A percentile compares a stretch with the other conserved stretches of the same genome.
These are phyloP conservation scores for Tardiomyces depauwii DNA, from an alignment of 1,139 yeast genomes.

Conservation along the genomic window DNA sequence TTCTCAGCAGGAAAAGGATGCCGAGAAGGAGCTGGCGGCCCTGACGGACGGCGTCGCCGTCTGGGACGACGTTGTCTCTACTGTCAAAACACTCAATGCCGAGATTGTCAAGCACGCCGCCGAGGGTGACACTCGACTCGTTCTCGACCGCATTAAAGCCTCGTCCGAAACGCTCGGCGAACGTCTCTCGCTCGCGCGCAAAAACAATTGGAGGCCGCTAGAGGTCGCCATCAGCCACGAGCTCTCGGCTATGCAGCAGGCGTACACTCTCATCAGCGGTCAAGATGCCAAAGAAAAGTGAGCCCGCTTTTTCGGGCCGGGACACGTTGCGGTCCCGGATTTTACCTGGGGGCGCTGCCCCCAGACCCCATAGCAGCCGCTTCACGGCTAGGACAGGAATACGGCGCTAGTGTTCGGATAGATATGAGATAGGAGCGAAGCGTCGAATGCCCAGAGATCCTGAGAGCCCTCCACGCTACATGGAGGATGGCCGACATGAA, in stretches of 20 bases:
- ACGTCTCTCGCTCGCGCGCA: slow-evolving; percentile 10
- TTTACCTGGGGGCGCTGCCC: no score
- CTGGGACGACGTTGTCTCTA: slow-evolving; percentile 17
- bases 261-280: slow-evolving; percentile 9
- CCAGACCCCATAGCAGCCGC: no score
- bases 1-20: not conserved
- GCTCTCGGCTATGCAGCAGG: slow-evolving; percentile 17
- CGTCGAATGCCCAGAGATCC: no score
- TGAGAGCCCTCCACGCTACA: no score
- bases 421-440: no score
- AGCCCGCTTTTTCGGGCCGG: no score
- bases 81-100: slow-evolving; percentile 8
- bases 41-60: slow-evolving; percentile 16
- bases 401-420: no score
- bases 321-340: no score
- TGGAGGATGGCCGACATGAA: no score
- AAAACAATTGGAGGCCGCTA: slow-evolving; percentile 16
- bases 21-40: slow-evolving; percentile 9
- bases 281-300: not conserved
- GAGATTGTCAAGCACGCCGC: slow-evolving; percentile 2
- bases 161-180: slow-evolving; percentile 6
- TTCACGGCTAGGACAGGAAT: no score
- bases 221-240: slow-evolving; percentile 23
- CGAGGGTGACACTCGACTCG: not conserved
- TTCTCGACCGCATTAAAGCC: slow-evolving; percentile 3